Evolutionary conservation across 768 basidiomycete species (phyloP).

Genomic region (Lenzites betulinus): DNA sequence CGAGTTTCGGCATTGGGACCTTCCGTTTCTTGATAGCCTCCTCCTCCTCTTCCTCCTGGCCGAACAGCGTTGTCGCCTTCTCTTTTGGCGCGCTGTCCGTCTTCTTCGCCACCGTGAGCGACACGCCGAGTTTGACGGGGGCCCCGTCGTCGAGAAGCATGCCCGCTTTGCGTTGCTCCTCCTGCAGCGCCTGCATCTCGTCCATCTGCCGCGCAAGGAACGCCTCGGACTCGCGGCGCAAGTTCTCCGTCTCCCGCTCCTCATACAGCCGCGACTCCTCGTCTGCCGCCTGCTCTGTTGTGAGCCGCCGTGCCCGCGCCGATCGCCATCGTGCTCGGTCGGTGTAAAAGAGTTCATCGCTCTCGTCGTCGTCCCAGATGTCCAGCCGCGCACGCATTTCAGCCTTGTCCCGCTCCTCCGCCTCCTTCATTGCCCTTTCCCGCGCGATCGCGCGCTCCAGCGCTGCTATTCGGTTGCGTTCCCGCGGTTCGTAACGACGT

Average conservation of each 20-base stretch:
- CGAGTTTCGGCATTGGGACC: conserved; percentile 85
- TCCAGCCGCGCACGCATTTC: conserved; percentile 84
- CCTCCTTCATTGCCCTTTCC: conserved; percentile 69
- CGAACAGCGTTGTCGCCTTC: conserved; percentile 61
- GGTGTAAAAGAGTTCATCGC: conserved; percentile 89
- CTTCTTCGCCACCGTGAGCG: conserved; percentile 50
- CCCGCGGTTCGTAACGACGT: conserved; percentile 89
- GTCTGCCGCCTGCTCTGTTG: conserved; percentile 83
- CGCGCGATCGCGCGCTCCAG: conserved; percentile 77
- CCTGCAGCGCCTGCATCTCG: conserved; percentile 90
- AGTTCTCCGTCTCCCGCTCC: conserved; percentile 82
- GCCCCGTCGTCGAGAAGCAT: conserved; percentile 90
- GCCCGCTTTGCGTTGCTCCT: conserved; percentile 89
- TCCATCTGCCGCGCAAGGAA: conserved; percentile 95
- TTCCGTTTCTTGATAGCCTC: conserved; percentile 76
- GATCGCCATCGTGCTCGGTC: conserved; percentile 91
- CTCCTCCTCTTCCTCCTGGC: conserved; percentile 89
- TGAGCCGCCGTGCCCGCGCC: conserved; percentile 66
- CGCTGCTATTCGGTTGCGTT: conserved; percentile 76
- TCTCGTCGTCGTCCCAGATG: conserved; percentile 91
- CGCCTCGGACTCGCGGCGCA: conserved; percentile 88
- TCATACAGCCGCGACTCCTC: conserved; percentile 80
- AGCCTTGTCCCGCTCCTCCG: conserved; percentile 75
- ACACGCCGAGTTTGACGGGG: conserved; percentile 84
- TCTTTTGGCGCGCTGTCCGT: conserved; percentile 48